Evolutionary conservation across 192 early-diverging fungal species (phyloP).

Genomic region (Phycomyces nitens): DNA sequence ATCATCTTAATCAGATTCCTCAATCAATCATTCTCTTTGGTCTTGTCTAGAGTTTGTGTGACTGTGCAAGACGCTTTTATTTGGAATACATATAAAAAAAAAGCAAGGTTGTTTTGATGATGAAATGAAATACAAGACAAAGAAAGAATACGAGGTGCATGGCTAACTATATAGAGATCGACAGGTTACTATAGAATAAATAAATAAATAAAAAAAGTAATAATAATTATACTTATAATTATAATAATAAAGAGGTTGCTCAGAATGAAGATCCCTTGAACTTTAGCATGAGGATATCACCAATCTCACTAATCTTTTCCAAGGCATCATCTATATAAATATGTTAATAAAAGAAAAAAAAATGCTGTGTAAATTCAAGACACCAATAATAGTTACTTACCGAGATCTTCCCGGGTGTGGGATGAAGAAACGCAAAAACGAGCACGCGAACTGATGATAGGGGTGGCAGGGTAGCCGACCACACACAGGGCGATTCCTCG

Average conservation of each 20-base stretch:
- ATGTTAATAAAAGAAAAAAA: not conserved
- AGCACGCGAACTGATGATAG: constrained; percentile 92
- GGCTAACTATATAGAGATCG: not conserved
- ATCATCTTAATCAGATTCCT: not conserved
- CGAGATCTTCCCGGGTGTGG: constrained; percentile 90
- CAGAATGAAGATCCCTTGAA: constrained; percentile 1
- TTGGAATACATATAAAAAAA: not conserved
- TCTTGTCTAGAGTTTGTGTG: not conserved
- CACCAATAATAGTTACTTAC: too few relatives aligned
- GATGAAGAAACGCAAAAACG: constrained; percentile 93
- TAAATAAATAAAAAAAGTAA: not conserved
- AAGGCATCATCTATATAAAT: constrained; percentile 58
- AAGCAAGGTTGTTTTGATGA: not conserved
- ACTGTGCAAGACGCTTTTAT: not conserved
- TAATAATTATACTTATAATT: not conserved
- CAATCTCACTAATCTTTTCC: constrained; percentile 68
- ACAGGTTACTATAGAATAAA: not conserved
- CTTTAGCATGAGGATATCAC: constrained; percentile 69
- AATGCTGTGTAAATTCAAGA: too few relatives aligned
- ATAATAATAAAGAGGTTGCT: not conserved
- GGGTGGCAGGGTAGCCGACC: constrained; percentile 95
- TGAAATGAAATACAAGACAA: not conserved
- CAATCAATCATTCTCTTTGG: not conserved
- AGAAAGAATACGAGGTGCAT: not conserved
- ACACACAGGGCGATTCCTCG: constrained; percentile 94